Evolutionary conservation across 129 eudicot species (phyloP).

Genomic region (Mikania micrantha): DNA sequence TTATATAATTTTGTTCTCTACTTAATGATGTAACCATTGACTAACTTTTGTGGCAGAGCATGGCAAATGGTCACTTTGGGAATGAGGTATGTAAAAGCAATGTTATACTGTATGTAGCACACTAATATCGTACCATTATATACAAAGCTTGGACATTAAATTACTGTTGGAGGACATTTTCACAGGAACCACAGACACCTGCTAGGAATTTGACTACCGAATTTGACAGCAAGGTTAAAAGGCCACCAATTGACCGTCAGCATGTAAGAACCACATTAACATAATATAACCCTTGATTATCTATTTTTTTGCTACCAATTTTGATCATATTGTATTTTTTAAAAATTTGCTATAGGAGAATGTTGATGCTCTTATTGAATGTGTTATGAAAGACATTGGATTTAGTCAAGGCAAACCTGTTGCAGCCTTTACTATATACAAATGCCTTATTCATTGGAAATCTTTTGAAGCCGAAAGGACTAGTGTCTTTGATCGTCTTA

Average conservation of each 20-base stretch:
- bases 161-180: constrained; percentile 1
- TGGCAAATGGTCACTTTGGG: constrained; percentile 56
- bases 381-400: constrained; percentile 84
- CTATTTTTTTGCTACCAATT: not conserved
- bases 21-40: not conserved
- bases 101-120: constrained; percentile 27
- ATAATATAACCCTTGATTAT: not conserved
- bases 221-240: constrained; percentile 59
- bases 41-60: constrained; percentile 33
- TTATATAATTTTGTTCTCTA: not conserved
- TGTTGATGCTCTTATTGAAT: constrained; percentile 81
- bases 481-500: constrained; percentile 95
- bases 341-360: constrained; percentile 64
- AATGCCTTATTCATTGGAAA: constrained; percentile 97
- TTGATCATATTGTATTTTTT: not conserved
- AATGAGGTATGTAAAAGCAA: constrained; percentile 32
- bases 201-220: constrained; percentile 49
- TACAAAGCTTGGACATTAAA: not conserved
- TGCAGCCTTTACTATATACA: constrained; percentile 92
- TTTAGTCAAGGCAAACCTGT: constrained; percentile 97
- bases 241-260: constrained; percentile 80
- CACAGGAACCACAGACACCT: constrained; percentile 76
- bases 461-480: constrained; percentile 97
- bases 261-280: constrained; percentile 44
- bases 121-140: not conserved